A percentile compares a stretch with the other conserved stretches of the same genome.
phyloP scores from a whole-genome alignment of 148 eudicot species.

The Fallopia convolvulus region DNA sequence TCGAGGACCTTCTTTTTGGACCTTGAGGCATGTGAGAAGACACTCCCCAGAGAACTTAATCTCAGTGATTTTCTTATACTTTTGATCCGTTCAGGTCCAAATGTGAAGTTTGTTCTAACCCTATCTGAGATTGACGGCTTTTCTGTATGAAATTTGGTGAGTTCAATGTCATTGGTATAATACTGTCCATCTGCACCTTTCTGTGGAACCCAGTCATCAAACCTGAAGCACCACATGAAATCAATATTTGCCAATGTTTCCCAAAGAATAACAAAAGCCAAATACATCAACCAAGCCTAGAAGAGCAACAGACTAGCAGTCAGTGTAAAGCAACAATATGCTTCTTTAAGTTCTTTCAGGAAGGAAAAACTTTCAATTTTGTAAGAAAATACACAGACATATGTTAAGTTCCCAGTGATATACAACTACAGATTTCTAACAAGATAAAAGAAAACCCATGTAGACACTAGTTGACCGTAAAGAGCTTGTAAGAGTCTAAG shows the following conservation, averaged over 20 bases:
- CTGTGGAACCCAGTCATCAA: conserved; percentile 50
- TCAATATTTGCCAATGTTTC: background rate
- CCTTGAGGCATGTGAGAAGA: conserved; percentile 30
- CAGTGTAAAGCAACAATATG: background rate
- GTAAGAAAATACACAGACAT: background rate
- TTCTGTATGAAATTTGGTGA: conserved; percentile 25
- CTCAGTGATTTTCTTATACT: conserved; percentile 25
- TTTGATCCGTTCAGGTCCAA: conserved; percentile 32
- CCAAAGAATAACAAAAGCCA: background rate
- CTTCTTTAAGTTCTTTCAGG: conserved; percentile 55
- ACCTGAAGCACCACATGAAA: conserved; percentile 29
- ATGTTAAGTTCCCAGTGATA: background rate
- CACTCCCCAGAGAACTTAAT: conserved; percentile 31
- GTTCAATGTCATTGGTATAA: conserved; percentile 42
- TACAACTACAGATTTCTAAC: background rate
- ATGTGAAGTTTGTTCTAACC: conserved; percentile 34
- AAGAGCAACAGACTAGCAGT: background rate
- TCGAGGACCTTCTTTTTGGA: conserved; percentile 61
- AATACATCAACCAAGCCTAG: background rate
- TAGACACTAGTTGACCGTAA: background rate
- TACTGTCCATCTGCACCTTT: conserved; percentile 32
- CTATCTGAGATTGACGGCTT: conserved; percentile 27
- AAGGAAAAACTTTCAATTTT: conserved; percentile 19
- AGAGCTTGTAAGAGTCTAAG: background rate
- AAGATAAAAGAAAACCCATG: background rate